Base-by-base conservation (phyloP, 768 basidiomycete genomes). In the Mycena olivaceomarginata region DNA sequence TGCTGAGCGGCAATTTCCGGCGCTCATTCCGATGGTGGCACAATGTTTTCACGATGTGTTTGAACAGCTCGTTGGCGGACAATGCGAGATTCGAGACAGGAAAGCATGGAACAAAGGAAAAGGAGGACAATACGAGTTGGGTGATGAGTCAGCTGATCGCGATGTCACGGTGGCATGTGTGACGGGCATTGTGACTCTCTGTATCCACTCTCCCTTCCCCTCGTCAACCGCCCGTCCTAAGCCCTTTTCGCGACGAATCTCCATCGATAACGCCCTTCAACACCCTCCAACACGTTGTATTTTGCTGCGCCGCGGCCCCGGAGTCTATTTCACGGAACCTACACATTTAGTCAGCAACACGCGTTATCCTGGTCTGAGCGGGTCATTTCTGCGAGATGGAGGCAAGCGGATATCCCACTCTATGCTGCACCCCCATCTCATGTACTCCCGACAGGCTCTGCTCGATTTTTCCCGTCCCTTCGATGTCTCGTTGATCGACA, bases 391-490 rank as follows among this genome's bases (percentile, higher is more conserved):
- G 31, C 43, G 37, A 51, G 56, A 77, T 77, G 76, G 76, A 77
- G 76, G 76, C 59, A 45, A 53, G 51, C 80, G 83, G 71, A 83
- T 74, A 80, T 78, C 81, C 15, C 10, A 45, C 43, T 73, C 81
- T 59, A 25, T 51, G 48, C 39, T 16, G 11, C 15, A 12, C 22
- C 2, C 45, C 9, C 70, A 41, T 77, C 76, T 77, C 48, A 72
- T 77, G 71, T 68, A 53, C 37, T 1, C 70, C 6, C 70, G 31
- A 4, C 79, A 98, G 97, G 93, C 90, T 85, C 91, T 98, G 81
- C 94, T 98, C 84, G 97, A 98, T 91, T 97, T 98, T 90, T 94
- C 94, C 81, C 92, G 92, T 82, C 97, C 98, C 82, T 96, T 99
- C 87, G 97, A 99, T 91, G 94, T 98, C 85, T 87, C 90, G 77